These are phyloP conservation scores for Trichosporon asahii DNA, from an alignment of 1,284 basidiomycete species.

Conservation along the genomic window DNA sequence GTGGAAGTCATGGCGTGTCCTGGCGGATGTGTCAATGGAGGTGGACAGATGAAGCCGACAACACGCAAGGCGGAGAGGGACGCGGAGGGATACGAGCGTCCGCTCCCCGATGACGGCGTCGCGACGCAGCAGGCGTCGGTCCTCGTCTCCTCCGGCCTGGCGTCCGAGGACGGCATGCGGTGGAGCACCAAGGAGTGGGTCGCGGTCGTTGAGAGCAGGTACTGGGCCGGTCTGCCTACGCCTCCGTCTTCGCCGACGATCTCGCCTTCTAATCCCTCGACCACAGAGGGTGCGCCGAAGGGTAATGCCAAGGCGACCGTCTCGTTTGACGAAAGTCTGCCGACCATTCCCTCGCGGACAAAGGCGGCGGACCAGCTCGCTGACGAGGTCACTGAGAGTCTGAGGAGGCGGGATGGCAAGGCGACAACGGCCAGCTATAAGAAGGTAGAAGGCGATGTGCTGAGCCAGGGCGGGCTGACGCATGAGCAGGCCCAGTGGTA, in stretches of 20 bases:
- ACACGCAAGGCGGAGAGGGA: not conserved
- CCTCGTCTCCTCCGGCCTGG: constrained; percentile 27
- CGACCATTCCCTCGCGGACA: constrained; percentile 9
- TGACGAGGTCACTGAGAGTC: constrained; percentile 54
- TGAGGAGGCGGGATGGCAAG: constrained; percentile 40
- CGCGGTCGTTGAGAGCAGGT: constrained; percentile 67
- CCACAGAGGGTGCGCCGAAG: constrained; percentile 5
- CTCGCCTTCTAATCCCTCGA: not conserved
- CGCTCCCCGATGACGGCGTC: constrained; percentile 56
- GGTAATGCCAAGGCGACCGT: not conserved
- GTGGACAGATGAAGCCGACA: constrained; percentile 78
- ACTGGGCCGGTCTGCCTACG: constrained; percentile 63
- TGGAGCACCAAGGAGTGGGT: constrained; percentile 66
- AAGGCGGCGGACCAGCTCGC: constrained; percentile 55
- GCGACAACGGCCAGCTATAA: constrained; percentile 64
- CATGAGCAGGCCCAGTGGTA: constrained; percentile 76
- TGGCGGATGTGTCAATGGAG: constrained; percentile 93
- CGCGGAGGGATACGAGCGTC: constrained; percentile 60
- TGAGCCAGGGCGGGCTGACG: constrained; percentile 55
- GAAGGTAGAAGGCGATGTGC: constrained; percentile 81
- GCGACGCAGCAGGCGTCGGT: constrained; percentile 15
- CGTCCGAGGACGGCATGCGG: constrained; percentile 52
- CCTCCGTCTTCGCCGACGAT: constrained; percentile 56
- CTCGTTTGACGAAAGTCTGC: not conserved
- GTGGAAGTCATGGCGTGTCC: constrained; percentile 99